Evolutionary conservation across 768 basidiomycete species (phyloP).

Genomic region (Chiua virens): DNA sequence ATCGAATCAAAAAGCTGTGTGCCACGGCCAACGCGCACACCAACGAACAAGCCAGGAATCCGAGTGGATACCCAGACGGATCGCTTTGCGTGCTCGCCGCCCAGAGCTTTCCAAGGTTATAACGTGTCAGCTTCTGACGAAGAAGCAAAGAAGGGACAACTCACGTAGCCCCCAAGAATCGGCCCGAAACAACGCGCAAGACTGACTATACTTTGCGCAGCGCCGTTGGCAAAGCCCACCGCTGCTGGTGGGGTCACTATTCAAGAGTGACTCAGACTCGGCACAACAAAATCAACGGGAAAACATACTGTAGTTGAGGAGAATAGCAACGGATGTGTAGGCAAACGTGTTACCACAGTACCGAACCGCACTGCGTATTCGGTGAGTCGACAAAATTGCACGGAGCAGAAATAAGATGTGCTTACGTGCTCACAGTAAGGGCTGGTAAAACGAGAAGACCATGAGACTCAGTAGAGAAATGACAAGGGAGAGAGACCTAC

Average conservation of each 20-base stretch:
- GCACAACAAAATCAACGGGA: not conserved
- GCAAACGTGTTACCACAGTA: slow-evolving; percentile 88
- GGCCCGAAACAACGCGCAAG: slow-evolving; percentile 91
- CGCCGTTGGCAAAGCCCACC: slow-evolving; percentile 90
- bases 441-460: slow-evolving; percentile 40
- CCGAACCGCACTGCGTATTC: slow-evolving; percentile 63
- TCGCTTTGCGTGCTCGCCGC: slow-evolving; percentile 64
- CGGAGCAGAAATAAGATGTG: not conserved
- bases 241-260: slow-evolving; percentile 88
- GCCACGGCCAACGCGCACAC: slow-evolving; percentile 62
- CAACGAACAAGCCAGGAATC: slow-evolving; percentile 65
- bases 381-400: not conserved
- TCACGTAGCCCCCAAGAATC: slow-evolving; percentile 78
- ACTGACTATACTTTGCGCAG: slow-evolving; percentile 94
- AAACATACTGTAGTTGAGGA: slow-evolving; percentile 79
- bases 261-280: not conserved
- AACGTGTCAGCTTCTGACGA: not conserved
- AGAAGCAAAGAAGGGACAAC: not conserved
- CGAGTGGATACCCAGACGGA: slow-evolving; percentile 71
- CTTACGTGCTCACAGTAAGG: slow-evolving; percentile 80
- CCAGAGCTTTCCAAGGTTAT: slow-evolving; percentile 56
- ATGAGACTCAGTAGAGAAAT: slow-evolving; percentile 1
- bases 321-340: slow-evolving; percentile 88
- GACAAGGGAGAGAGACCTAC: slow-evolving; percentile 39
- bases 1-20: slow-evolving; percentile 77